Conservation (phyloP, 2,329 filamentous ascomycete genomes). For the Phoma sp. region DNA sequence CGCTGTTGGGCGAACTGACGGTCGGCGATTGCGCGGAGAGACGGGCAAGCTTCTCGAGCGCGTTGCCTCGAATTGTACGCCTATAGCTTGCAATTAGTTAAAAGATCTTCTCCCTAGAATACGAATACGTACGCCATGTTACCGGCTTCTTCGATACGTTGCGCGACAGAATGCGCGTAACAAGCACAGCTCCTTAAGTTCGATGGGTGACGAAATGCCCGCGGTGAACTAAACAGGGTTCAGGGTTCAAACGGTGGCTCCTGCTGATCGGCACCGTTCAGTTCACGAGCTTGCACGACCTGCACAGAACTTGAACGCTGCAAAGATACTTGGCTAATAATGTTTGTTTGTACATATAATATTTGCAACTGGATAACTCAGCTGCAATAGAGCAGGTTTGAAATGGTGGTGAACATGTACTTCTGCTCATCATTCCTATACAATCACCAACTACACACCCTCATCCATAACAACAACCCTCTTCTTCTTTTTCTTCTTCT, state of each 20-base stretch:
- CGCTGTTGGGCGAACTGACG: slow-evolving; percentile 38
- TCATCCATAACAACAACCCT: slow-evolving; percentile 46
- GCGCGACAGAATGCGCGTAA: slow-evolving; percentile 9
- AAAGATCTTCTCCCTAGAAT: no score
- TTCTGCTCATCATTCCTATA: no score
- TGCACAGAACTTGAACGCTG: no score
- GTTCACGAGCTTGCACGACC: no score
- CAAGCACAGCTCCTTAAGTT: not conserved
- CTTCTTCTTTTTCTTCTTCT: slow-evolving; percentile 53
- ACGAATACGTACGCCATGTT: slow-evolving; percentile 10
- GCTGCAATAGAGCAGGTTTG: no score
- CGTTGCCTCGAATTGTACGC: slow-evolving; percentile 54
- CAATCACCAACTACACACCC: slow-evolving; percentile 4
- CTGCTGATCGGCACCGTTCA: slow-evolving; percentile 3
- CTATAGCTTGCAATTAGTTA: slow-evolving; percentile 20
- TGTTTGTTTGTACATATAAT: no score
- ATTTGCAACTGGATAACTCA: no score
- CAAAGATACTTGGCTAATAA: no score
- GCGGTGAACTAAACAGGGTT: not conserved
- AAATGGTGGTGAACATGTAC: no score
- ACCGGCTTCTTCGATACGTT: slow-evolving; percentile 1
- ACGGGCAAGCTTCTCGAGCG: slow-evolving; percentile 59
- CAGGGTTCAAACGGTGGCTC: slow-evolving; percentile 16
- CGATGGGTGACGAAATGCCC: slow-evolving; percentile 8
- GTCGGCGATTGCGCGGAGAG: slow-evolving; percentile 53